Percentiles rank a stretch among this genome's conserved stretches.
Evolutionary conservation across 495 filamentous ascomycete species (phyloP).

Genomic region (Hyaloscypha finlandica): DNA sequence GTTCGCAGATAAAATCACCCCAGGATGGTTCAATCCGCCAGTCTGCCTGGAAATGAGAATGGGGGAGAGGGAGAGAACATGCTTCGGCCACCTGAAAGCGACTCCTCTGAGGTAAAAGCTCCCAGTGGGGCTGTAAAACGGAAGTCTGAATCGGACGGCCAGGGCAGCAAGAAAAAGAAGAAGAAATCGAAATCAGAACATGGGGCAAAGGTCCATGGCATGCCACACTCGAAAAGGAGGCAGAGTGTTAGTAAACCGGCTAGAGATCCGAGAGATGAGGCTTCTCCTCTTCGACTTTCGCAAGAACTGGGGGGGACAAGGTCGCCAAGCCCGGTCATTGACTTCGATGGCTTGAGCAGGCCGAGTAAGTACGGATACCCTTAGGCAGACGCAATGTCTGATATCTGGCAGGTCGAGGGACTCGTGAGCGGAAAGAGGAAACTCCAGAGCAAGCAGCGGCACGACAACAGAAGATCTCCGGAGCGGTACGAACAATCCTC

Average conservation of each 20-base stretch:
- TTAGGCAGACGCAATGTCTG: neutral
- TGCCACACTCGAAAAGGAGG: constrained; percentile 37
- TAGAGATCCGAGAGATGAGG: constrained; percentile 73
- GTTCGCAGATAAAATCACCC: neutral
- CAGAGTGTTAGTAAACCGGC: constrained; percentile 66
- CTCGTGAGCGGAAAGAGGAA: constrained; percentile 77
- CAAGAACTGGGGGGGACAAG: constrained; percentile 39
- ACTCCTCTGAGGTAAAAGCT: constrained; percentile 17
- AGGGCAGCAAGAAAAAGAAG: constrained; percentile 35
- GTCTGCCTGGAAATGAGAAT: constrained; percentile 13
- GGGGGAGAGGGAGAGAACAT: constrained; percentile 26
- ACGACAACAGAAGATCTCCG: constrained; percentile 74
- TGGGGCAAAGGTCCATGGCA: constrained; percentile 13
- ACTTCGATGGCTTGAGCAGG: constrained; percentile 75
- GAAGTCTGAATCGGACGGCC: constrained; percentile 29
- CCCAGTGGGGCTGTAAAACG: constrained; percentile 25
- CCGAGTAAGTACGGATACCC: constrained; percentile 54
- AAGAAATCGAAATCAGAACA: constrained; percentile 24
- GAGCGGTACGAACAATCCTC: constrained; percentile 85
- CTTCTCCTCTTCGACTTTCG: constrained; percentile 40
- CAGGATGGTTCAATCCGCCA: constrained; percentile 35
- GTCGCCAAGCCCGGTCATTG: constrained; percentile 64
- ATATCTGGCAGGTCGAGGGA: constrained; percentile 50
- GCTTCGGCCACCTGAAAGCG: constrained; percentile 29
- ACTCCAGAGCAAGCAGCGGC: constrained; percentile 69